Conservation (phyloP, 2,329 filamentous ascomycete species). For the Paraconiothyrium sp. region DNA sequence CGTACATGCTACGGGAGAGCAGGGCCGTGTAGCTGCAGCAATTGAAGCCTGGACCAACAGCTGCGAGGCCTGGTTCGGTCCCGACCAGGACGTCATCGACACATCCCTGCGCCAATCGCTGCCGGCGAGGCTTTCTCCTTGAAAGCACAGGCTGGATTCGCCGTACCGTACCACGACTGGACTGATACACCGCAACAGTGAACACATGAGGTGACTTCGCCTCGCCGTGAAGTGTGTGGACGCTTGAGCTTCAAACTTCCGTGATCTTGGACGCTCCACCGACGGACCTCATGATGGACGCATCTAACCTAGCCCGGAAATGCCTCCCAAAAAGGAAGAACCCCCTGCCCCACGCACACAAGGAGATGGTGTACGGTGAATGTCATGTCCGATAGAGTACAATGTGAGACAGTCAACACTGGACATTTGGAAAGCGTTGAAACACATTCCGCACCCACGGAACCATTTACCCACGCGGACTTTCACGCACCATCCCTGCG, state of each 20-base stretch:
- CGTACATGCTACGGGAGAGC: neutral
- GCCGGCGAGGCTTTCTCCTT: conserved; percentile 18
- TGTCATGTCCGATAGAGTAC: neutral
- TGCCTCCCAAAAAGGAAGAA: neutral
- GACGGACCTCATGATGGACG: neutral
- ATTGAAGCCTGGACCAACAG: neutral
- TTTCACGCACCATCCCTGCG: conserved; percentile 12
- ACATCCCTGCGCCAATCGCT: conserved; percentile 38
- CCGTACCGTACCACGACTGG: neutral
- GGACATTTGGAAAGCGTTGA: neutral
- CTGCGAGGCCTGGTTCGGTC: conserved; percentile 21
- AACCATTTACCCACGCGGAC: conserved; percentile 4
- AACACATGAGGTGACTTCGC: neutral
- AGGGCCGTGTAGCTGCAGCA: conserved; percentile 9
- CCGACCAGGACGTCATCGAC: conserved; percentile 29
- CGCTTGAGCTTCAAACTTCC: neutral
- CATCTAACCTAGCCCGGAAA: neutral
- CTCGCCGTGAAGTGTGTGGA: neutral
- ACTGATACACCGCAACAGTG: neutral
- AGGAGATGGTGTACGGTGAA: neutral
- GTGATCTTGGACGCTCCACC: neutral
- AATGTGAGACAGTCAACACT: too few species aligned
- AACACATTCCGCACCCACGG: neutral
- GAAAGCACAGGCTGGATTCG: neutral
- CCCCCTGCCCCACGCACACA: neutral